Conservation (phyloP, 352 stramenopile species). For the Pythium volutum region DNA sequence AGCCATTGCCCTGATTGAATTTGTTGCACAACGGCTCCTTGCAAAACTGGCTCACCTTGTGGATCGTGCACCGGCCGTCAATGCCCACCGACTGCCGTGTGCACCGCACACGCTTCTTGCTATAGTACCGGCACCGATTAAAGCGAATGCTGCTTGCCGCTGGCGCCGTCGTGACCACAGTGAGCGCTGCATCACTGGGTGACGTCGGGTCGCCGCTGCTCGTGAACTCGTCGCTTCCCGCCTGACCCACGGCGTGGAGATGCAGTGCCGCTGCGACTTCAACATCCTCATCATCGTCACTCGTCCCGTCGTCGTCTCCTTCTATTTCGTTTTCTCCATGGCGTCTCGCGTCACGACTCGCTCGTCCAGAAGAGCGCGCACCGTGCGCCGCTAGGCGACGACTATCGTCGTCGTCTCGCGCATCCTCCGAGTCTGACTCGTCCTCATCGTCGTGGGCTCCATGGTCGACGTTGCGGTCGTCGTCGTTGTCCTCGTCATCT, state of each 20-base stretch:
- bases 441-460: constrained; percentile 5
- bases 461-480: background rate
- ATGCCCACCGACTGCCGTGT: constrained; percentile 59
- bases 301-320: constrained; percentile 4
- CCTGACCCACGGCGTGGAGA: constrained; percentile 18
- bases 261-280: constrained; percentile 19
- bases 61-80: constrained; percentile 73
- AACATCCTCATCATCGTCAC: constrained; percentile 21
- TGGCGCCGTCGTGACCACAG: background rate
- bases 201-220: constrained; percentile 2
- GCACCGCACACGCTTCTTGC: constrained; percentile 66
- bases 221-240: constrained; percentile 1
- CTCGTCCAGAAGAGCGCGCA: background rate
- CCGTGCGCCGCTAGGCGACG: background rate
- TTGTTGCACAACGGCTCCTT: constrained; percentile 75
- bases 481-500: background rate
- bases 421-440: constrained; percentile 19
- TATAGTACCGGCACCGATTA: constrained; percentile 68
- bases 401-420: background rate
- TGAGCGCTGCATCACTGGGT: background rate
- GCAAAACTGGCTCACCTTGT: constrained; percentile 85
- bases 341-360: background rate
- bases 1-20: constrained; percentile 84
- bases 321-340: background rate
- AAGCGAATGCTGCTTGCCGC: background rate